A percentile compares a stretch with the other conserved stretches of the same genome.
Evolutionary conservation across 176 grass and related monocot species (phyloP).

Genomic region (Alloteropsis semialata): DNA sequence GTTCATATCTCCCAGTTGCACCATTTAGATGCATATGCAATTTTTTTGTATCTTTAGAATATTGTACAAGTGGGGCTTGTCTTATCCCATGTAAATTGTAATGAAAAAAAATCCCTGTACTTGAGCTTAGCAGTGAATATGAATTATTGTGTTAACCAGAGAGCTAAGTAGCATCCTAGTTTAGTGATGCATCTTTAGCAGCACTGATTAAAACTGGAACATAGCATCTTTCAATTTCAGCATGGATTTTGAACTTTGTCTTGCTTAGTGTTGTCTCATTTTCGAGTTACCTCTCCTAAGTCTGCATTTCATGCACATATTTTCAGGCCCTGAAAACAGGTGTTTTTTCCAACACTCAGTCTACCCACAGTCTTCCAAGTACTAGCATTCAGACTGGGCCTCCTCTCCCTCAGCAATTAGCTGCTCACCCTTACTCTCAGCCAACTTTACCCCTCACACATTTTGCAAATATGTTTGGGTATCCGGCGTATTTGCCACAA

Average conservation of each 20-base stretch:
- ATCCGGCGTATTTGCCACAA: slow-evolving; percentile 69
- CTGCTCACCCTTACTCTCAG: slow-evolving; percentile 90
- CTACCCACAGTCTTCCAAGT: slow-evolving; percentile 63
- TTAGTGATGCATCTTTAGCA: background rate
- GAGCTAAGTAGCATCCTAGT: background rate
- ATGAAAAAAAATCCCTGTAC: background rate
- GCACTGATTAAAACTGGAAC: background rate
- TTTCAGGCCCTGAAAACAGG: slow-evolving; percentile 69
- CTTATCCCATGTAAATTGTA: background rate
- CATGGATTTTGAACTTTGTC: background rate
- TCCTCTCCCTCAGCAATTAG: slow-evolving; percentile 77
- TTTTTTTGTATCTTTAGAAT: slow-evolving; percentile 1
- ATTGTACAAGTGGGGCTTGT: background rate
- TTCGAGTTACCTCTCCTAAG: slow-evolving; percentile 15
- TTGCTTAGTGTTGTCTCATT: background rate
- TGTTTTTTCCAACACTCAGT: slow-evolving; percentile 66
- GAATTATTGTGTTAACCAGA: background rate
- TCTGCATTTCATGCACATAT: background rate
- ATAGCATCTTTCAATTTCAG: background rate
- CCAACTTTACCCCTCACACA: slow-evolving; percentile 71
- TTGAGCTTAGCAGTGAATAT: background rate
- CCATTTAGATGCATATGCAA: background rate
- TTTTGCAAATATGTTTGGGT: slow-evolving; percentile 87
- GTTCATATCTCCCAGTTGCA: background rate
- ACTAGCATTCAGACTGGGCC: slow-evolving; percentile 44